Conservation (phyloP, 495 filamentous ascomycete species). For the Penicillium arizonense region DNA sequence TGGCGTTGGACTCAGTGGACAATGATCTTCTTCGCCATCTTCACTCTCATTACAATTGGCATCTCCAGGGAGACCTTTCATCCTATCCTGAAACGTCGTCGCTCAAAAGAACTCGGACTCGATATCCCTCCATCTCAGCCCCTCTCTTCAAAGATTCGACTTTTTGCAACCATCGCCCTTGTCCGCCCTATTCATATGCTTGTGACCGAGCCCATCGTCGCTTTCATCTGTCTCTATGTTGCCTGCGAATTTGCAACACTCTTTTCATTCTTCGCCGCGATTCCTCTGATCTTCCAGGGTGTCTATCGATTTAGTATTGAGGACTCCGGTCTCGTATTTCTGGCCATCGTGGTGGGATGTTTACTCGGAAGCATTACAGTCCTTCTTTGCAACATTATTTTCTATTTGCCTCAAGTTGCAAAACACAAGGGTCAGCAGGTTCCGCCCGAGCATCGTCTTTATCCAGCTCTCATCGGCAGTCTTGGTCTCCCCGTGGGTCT, state of each 20-base stretch:
- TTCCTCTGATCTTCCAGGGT: constrained; percentile 51
- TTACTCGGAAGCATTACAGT: constrained; percentile 46
- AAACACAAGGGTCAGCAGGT: constrained; percentile 34
- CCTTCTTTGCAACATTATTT: constrained; percentile 39
- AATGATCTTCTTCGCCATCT: constrained; percentile 44
- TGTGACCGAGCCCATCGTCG: constrained; percentile 63
- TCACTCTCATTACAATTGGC: constrained; percentile 26
- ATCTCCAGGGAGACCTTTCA: constrained; percentile 60
- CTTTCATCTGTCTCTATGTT: constrained; percentile 58
- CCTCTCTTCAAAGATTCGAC: constrained; percentile 33
- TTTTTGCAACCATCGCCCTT: constrained; percentile 55
- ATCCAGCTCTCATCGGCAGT: constrained; percentile 58
- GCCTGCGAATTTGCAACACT: constrained; percentile 63
- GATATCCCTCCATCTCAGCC: constrained; percentile 34
- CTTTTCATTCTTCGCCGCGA: constrained; percentile 64
- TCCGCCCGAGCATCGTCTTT: constrained; percentile 56
- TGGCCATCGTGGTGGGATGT: constrained; percentile 57
- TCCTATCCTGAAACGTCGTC: constrained; percentile 53
- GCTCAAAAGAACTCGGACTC: constrained; percentile 43
- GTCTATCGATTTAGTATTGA: constrained; percentile 51
- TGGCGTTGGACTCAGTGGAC: constrained; percentile 66
- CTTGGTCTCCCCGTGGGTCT: constrained; percentile 50
- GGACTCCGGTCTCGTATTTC: constrained; percentile 56
- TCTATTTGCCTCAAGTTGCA: constrained; percentile 12
- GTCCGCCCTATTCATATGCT: constrained; percentile 65